Conservation (phyloP, 2,329 filamentous ascomycete species). For the Aspergillus cejpii region DNA sequence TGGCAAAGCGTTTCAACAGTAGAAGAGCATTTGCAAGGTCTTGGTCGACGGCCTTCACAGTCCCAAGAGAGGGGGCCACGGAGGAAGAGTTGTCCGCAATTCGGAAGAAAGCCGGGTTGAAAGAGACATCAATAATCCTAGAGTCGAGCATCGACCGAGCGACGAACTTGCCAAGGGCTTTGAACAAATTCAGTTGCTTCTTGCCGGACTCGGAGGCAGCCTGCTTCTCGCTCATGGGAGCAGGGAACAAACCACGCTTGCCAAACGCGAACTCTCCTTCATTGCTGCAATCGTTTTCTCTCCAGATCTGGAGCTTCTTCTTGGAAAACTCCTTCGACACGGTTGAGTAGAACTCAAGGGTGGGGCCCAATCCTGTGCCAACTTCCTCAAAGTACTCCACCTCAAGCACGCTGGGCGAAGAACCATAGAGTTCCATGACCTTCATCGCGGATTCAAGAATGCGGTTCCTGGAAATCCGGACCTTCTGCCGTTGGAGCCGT, state of each 20-base stretch:
- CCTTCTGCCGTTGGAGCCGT: slow-evolving; percentile 88
- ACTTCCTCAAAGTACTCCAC: slow-evolving; percentile 99
- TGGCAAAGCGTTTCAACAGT: slow-evolving; percentile 77
- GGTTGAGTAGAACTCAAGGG: slow-evolving; percentile 94
- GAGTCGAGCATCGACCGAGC: slow-evolving; percentile 98
- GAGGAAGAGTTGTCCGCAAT: slow-evolving; percentile 64
- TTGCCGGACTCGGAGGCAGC: slow-evolving; percentile 70
- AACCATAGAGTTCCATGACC: slow-evolving; percentile 97
- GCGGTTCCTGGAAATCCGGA: slow-evolving; percentile 90
- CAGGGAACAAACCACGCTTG: slow-evolving; percentile 78
- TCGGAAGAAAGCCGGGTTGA: slow-evolving; percentile 97
- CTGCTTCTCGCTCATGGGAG: slow-evolving; percentile 77
- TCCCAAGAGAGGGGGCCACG: slow-evolving; percentile 76
- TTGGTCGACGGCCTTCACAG: slow-evolving; percentile 82
- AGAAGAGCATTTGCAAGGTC: slow-evolving; percentile 79
- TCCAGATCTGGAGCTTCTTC: slow-evolving; percentile 95
- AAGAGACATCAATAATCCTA: slow-evolving; percentile 92
- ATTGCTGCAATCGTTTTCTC: slow-evolving; percentile 71
- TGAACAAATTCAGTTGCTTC: slow-evolving; percentile 81
- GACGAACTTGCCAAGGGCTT: slow-evolving; percentile 91
- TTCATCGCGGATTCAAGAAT: slow-evolving; percentile 96
- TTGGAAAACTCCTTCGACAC: slow-evolving; percentile 96
- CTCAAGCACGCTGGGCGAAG: slow-evolving; percentile 91
- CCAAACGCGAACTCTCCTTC: slow-evolving; percentile 77
- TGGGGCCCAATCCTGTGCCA: slow-evolving; percentile 89